Evolutionary conservation across 192 early-diverging fungal species (phyloP), one percentile per base, ranked within the genome.

Genomic region (Spizellomyces sp.): DNA sequence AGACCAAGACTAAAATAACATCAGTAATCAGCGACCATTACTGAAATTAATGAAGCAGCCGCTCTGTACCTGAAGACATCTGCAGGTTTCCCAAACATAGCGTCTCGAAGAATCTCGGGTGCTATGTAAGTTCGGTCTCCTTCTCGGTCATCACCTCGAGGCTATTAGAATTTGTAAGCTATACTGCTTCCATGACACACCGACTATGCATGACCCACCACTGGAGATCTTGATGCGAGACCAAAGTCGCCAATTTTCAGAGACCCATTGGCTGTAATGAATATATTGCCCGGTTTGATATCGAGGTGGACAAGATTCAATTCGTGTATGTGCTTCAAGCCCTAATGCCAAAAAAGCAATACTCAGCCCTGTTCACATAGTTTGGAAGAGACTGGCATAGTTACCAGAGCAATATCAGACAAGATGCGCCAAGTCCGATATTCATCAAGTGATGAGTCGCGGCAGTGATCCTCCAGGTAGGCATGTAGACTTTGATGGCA

Each of bases 191-290:
- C 2, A 43, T 80, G 52, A 7, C 45, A 42, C 43, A 70, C 79
- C 69, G 70, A 85, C 89, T 36, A 0, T 36, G 27, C 27, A 36
- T 36, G 27, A 36, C 27, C 27, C 27, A 36, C 27, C 56, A 90
- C 78, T 8, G 91, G 90, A 36, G 81, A 77, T 19, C 69, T 48
- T 15, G 88, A 77, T 0, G 96, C 93, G 10, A 90, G 80, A 6
- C 96, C 96, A 91, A 95, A 98, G 80, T 98, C 96, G 2, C 88
- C 94, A 69, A 96, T 90, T 75, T 94, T 94, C 10, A 96, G 80
- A 46, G 77, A 73, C 27, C 90, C 89, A 48, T 86, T 76, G 50
- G 78, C 64, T 43, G 67, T 73, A 66, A 96, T 86, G 54, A 96
- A 78, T 27, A 98, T 88, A 80, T 96, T 96, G 15, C 84, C 89